A percentile compares a stretch with the other conserved stretches of the same genome.
Conservation (phyloP, 306 rosid genomes). For the Rosa rugosa region DNA sequence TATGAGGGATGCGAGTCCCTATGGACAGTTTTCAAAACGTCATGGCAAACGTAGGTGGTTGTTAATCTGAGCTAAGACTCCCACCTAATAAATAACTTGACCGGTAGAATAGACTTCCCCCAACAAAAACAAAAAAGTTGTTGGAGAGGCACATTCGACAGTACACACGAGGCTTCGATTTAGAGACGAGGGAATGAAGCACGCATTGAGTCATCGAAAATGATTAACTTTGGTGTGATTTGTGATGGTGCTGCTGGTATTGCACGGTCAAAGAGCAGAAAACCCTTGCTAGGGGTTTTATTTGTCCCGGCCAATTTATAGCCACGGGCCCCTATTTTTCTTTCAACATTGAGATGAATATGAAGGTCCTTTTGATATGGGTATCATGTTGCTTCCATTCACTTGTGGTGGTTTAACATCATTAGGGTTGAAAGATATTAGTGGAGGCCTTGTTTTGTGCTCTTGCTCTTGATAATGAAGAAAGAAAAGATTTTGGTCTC, state of each 20-base stretch:
- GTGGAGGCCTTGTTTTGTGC: too few species aligned
- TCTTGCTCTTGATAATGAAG: too few species aligned
- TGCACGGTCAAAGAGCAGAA: neutral
- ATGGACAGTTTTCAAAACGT: neutral
- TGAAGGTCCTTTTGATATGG: neutral
- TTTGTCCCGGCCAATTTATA: conserved; percentile 4
- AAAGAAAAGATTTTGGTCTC: too few species aligned
- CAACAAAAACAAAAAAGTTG: neutral
- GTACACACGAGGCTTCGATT: neutral
- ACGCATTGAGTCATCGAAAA: neutral
- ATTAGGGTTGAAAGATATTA: too few species aligned
- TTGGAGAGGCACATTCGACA: neutral
- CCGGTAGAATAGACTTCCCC: neutral
- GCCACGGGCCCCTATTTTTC: neutral
- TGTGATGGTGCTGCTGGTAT: neutral
- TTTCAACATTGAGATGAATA: neutral
- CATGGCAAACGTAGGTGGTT: conserved; percentile 15
- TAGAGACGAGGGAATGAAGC: neutral
- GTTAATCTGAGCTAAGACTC: neutral
- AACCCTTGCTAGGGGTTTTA: neutral
- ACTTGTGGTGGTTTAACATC: neutral
- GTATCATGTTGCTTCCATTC: neutral
- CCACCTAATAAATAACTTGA: conserved; percentile 3
- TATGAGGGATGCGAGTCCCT: neutral
- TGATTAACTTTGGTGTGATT: neutral